Evolutionary conservation across 139 green algal species (phyloP), one percentile per base, ranked within the genome.

Genomic region (Asterochloris erici): DNA sequence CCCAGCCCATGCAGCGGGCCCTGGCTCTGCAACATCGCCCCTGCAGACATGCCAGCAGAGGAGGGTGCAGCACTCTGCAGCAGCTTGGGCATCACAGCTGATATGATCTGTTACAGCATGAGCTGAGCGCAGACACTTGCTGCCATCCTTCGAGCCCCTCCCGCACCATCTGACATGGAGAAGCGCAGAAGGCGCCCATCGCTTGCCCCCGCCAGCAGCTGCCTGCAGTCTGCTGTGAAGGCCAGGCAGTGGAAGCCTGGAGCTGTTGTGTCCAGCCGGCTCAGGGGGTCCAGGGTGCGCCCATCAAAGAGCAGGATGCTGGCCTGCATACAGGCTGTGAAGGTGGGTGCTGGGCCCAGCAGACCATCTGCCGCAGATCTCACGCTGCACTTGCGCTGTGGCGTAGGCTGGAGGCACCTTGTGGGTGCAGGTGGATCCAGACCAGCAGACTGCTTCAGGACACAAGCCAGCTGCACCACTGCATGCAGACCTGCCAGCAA

Each of bases 231-330:
- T 11, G 74, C 80, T 9, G 77, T 78, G 47, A 90, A 88, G 11
- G 66, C 28, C 38, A 90, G 70, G 76, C 27, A 26, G 0, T 63
- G 47, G 61, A 87, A 70, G 0, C 19, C 38, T 47, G 63, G 66
- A 81, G 66, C 24, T 13, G 61, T 68, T 29, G 68, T 63, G 68
- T 91, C 84, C 19, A 93, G 85, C 61, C 89, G 86, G 84, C 91
- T 87, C 82, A 86, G 78, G 10, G 88, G 89, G 83, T 92, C 86
- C 83, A 92, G 74, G 17, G 85, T 88, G 74, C 28, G 74, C 9
- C 78, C 83, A 77, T 92, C 79, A 80, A 93, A 93, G 26, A 94
- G n/a, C 47, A 92, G 79, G 17, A 94, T 83, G 24, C 29, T 81
- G 15, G 68, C n/a, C 81, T 82, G 71, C 14, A n/a, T 16, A 24